Evolutionary conservation across 768 basidiomycete genomes (phyloP), one percentile per base, ranked within the genome.

Genomic region (Mycena crocata): DNA sequence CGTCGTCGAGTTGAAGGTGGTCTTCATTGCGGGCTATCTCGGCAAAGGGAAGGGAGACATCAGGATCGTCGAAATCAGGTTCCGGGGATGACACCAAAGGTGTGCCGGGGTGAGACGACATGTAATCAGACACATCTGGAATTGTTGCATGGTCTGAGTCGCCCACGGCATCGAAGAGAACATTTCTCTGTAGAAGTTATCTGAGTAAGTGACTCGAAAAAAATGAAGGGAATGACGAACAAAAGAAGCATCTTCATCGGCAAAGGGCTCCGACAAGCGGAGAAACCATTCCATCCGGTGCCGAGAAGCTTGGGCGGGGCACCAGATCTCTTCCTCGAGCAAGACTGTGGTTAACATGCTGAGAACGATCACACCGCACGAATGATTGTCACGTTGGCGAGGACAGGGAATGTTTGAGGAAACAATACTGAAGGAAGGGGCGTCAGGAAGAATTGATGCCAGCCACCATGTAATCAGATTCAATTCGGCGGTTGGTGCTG

Each of bases 291-390:
- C 30, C 9, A 57, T 44, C 8, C 56, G 26, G 8, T 56, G 24
- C 1, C 9, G 13, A 5, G 15, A 2, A 30, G 55, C 55, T 19
- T 26, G 35, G 2, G 17, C 42, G 14, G 24, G 55, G 4, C 10
- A 3, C 55, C 55, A 56, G 30, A 44, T 24, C 2, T 28, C 26
- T 4, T 42, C 17, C 8, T 21, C 40, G 3, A 56, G 39, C 3
- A 56, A 30, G 28, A 56, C 5, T 3, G 40, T 17, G 17, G 56
- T 24, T 5, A 56, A 26, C 3, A 42, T 42, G 54, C 54, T 56
- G n/a, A 58, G 57, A 10, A 58, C 57, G 13, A 58, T 58, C 1
- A 58, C 26, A 19, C 57, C 57, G n/a, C 57, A 58, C 2, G 57
- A 58, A 17, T 58, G 57, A 5, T 45, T 23, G 13, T 58, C 57